Base-by-base conservation (phyloP, 257 asterid species). In the Solanum chiquidenum region DNA sequence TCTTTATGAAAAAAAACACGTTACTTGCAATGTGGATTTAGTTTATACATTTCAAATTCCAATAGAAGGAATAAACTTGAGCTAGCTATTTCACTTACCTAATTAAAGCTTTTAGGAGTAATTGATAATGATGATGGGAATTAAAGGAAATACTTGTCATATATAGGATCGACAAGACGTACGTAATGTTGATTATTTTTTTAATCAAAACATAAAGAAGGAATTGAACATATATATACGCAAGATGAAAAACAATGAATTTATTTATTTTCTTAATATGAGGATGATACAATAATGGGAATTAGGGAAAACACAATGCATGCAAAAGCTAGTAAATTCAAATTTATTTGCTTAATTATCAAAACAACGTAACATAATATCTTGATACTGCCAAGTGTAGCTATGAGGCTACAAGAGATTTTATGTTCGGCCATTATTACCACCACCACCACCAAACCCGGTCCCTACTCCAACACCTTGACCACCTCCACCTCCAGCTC, bases 381-480 rank as follows among this genome's bases (percentile, higher is more conserved):
- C 13, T 40, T 44, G 66, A 20, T 44, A 79, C 3, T 13, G 0
- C 21, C 58, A 14, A 16, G 9, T 13, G 85, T 44, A 64, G 27
- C 25, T 33, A 20, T 9, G n/a, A 18, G n/a, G 73, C 73, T 84
- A 62, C 14, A 9, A 29, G 76, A 69, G 29, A 64, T n/a, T 84
- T 38, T 25, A 84, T 84, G 62, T 23, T 2, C 86, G 82, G 9
- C 88, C 91, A 13, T 76, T 87, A 6, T 71, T 73, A 1, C 64
- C 86, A 0, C 76, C 85, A 0, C 86, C 77, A 25, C 44, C 75
- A 4, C 88, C 89, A 2, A 60, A 52, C 7, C 89, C 86, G 6
- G 74, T 86, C 3, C 88, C 90, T 7, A 83, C 83, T 1, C 86
- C 88, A 7, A 74, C 79, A 40, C 90, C 90, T 0, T 74, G 74